Base-by-base conservation (phyloP, 495 filamentous ascomycete species). In the Neurospora terricola region DNA sequence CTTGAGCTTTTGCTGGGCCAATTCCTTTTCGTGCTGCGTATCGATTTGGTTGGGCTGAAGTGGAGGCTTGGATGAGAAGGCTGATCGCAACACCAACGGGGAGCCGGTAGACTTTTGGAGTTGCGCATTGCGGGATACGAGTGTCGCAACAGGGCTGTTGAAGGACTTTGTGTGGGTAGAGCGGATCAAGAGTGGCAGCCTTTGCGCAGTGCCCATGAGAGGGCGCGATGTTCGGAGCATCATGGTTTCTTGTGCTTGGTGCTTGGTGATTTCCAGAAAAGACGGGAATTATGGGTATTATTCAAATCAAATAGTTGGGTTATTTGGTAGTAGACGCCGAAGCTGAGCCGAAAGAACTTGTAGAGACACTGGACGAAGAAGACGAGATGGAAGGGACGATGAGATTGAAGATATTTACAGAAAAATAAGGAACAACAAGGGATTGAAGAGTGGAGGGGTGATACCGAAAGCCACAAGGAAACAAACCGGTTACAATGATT, bases 1-100 rank as follows among this genome's bases (percentile, higher is more conserved):
- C 72, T 87, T 77, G 5, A 93, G 75, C 72, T 87, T 88, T 73
- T 86, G 73, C 34, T 87, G 74, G 27, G 79, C 81, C 7, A 86
- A 38, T 75, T 84, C 79, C 69, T 85, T 81, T 74, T 92, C 90
- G 43, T 76, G 77, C 72, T 89, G 82, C 48, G 73, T 81, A 77
- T 92, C 85, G 70, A 84, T 85, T 54, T 75, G 69, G 42, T 59
- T 78, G 18, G 78, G 79, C 12, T 72, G 78, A 1, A 79, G 21
- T 0, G 78, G 78, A 0, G 77, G 74, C 40, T 78, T 81, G 5
- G 79, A 75, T 4, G 79, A 77, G 72, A 74, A 78, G 9, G 9
- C 37, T 5, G 43, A 54, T 38, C 70, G 21, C 54, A 71, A 54
- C 27, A 18, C 37, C 18, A 18, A 40, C 38, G 18, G 30, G 4